Conservation (phyloP, 2,329 filamentous ascomycete genomes). For the Blastomyces gilchristii region DNA sequence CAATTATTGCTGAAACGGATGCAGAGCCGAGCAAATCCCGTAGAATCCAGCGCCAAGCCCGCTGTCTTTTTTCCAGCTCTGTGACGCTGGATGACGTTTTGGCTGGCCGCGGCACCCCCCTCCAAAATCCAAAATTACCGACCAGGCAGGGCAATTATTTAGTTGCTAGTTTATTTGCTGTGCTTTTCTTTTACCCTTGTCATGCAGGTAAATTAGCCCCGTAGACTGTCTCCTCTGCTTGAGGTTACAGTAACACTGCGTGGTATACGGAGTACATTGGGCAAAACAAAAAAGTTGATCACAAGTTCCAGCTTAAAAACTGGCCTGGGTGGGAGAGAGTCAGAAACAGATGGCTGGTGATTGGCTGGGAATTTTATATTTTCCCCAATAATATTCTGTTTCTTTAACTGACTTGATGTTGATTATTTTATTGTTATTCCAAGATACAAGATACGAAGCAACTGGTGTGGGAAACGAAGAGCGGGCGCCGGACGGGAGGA, state of each 20-base stretch:
- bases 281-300: background rate
- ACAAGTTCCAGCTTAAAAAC: too few species aligned
- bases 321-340: background rate
- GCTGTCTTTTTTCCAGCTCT: background rate
- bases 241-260: background rate
- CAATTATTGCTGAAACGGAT: background rate
- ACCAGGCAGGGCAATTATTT: background rate
- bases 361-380: background rate
- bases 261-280: background rate
- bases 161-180: background rate
- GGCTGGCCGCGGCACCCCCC: background rate
- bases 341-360: background rate
- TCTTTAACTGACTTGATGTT: too few species aligned
- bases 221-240: background rate
- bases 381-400: background rate
- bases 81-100: background rate
- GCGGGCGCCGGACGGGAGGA: constrained; percentile 6
- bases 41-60: background rate
- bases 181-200: background rate
- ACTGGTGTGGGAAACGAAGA: background rate
- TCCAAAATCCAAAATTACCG: background rate
- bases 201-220: background rate
- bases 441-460: background rate
- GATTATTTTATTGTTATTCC: background rate
- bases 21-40: background rate